Evolutionary conservation across 1,284 basidiomycete species (phyloP).

Genomic region (Veloporphyrellus conicus): DNA sequence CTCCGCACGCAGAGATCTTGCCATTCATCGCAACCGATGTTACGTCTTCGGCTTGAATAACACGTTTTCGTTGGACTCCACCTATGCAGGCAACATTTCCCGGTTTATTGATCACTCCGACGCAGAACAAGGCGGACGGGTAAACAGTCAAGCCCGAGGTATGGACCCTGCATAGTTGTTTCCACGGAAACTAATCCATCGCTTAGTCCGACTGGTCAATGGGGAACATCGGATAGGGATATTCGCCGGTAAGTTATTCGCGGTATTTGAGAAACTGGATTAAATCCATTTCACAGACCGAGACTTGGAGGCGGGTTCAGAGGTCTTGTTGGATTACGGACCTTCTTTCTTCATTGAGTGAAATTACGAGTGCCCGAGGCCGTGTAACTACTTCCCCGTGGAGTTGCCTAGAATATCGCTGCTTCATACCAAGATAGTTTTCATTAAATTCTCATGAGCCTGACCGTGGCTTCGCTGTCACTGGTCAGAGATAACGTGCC

Average conservation of each 20-base stretch:
- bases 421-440: background rate
- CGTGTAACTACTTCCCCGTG: background rate
- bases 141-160: slow-evolving; percentile 49
- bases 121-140: slow-evolving; percentile 8
- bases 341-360: slow-evolving; percentile 37
- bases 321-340: slow-evolving; percentile 54
- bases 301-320: slow-evolving; percentile 38
- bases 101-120: slow-evolving; percentile 57
- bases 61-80: slow-evolving; percentile 45
- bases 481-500: background rate
- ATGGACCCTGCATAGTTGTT: slow-evolving; percentile 7
- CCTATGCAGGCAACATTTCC: slow-evolving; percentile 50
- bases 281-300: slow-evolving; percentile 26
- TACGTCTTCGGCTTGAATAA: slow-evolving; percentile 55
- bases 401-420: background rate
- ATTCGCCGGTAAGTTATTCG: slow-evolving; percentile 43
- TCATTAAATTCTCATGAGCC: slow-evolving; percentile 8
- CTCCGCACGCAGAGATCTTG: slow-evolving; percentile 20
- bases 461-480: background rate
- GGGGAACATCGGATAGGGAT: slow-evolving; percentile 58
- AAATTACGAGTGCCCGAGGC: background rate
- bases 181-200: slow-evolving; percentile 4
- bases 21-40: slow-evolving; percentile 39
- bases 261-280: background rate
- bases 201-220: slow-evolving; percentile 51